phyloP scores from a whole-genome alignment of 768 basidiomycete genomes.

The Russula foetens region DNA sequence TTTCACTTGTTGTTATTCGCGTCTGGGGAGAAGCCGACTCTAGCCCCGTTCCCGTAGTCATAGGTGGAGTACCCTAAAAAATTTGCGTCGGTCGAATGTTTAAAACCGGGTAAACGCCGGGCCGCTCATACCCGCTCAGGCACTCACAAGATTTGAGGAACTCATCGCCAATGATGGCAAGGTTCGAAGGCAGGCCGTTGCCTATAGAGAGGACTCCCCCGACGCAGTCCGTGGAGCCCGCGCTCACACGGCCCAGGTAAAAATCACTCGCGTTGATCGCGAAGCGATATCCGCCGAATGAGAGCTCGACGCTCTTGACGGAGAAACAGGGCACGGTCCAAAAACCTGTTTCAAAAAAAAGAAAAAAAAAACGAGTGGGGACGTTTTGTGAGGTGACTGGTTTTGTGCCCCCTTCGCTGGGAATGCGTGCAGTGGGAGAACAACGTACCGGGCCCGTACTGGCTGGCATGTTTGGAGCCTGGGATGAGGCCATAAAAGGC shows the following conservation, averaged over 20 bases:
- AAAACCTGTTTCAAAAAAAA: slow-evolving; percentile 31
- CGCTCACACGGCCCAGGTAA: slow-evolving; percentile 39
- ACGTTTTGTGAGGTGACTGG: background rate
- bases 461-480: slow-evolving; percentile 32
- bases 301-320: slow-evolving; percentile 31
- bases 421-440: background rate
- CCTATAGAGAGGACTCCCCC: slow-evolving; percentile 45
- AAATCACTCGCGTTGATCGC: slow-evolving; percentile 42
- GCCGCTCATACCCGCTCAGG: background rate
- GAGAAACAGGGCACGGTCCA: slow-evolving; percentile 48
- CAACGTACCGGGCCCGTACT: slow-evolving; percentile 36
- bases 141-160: slow-evolving; percentile 61
- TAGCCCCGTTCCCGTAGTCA: slow-evolving; percentile 45
- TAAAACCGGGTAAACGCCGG: background rate
- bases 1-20: slow-evolving; percentile 33
- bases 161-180: slow-evolving; percentile 56
- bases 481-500: slow-evolving; percentile 48
- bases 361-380: background rate
- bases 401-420: background rate
- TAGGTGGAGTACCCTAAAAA: slow-evolving; percentile 51
- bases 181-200: slow-evolving; percentile 38
- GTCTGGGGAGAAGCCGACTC: slow-evolving; percentile 53
- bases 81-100: too few species aligned
- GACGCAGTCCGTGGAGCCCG: slow-evolving; percentile 42
- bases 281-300: slow-evolving; percentile 37